Base-by-base conservation (phyloP, 805 yeast genomes). In the Lipomyces oligophaga region DNA sequence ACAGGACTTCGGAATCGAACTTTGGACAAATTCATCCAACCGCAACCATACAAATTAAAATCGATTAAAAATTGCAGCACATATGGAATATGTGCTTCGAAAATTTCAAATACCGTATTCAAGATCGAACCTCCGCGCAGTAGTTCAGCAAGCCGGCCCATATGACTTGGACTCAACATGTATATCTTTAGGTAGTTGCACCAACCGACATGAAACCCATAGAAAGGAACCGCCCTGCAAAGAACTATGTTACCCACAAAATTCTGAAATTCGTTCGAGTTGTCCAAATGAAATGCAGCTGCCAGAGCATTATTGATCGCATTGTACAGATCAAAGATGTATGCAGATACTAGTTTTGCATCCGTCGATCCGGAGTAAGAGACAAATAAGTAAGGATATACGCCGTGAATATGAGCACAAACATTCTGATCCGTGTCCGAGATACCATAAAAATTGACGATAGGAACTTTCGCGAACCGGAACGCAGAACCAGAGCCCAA, bases 21-120 rank as follows among this genome's bases (percentile, higher is more conserved):
- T 3, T 67, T 54, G 2, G 62, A 58, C 0, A 81, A 46, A 15
- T 73, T 66, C 19, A 89, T 49, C 90, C 95, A 85, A 4, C 81
- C 80, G 63, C 96, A 85, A 1, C 96, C 94, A 60, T 74, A 85
- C 25, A 90, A 64, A 60, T 90, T 89, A 65, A 75, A 87, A 61
- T 93, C 98, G 0, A 84, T 72, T 22, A 86, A 63, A 60, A 90
- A 87, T 60, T 93, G 97, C 5, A 86, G 63, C 1, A 77, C 60
- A 57, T 71, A 83, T 0, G 96, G 88, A 10, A 90, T 73, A 60
- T 93, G 97, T 0, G 88, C 71, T 59, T 93, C 98, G 62, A 70
- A 85, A 0, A 81, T 78, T 37, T 79, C 81, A 11, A 68, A 53
- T 0, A 58, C 47, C 18, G 59, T 60, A 2, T 70, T 72, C 32